Evolutionary conservation across 2,329 filamentous ascomycete species (phyloP).

Genomic region (Sporothrix protearum): DNA sequence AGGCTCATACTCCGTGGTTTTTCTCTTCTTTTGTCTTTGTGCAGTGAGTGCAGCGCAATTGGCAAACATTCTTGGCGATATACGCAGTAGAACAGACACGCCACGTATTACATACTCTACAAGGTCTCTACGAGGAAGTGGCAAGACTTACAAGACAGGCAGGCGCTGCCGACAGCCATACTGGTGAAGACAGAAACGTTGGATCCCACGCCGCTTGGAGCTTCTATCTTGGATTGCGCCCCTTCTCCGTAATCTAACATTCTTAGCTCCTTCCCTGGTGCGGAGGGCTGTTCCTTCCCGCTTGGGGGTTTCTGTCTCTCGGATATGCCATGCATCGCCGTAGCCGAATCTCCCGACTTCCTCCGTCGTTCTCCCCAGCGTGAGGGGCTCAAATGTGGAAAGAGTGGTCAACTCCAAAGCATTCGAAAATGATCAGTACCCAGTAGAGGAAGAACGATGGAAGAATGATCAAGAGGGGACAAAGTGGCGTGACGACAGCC

Average conservation of each 20-base stretch:
- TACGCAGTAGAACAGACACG: neutral
- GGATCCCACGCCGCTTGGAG: neutral
- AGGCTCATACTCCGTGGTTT: neutral
- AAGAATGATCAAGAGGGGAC: neutral
- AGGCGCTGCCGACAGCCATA: neutral
- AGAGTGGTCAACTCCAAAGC: neutral
- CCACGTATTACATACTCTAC: neutral
- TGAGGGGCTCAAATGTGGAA: neutral
- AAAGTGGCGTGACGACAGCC: neutral
- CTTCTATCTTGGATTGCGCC: constrained; percentile 10
- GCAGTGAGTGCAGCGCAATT: too few relatives aligned
- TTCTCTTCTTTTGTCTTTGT: neutral
- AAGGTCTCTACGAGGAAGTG: neutral
- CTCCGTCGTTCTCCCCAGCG: constrained; percentile 21
- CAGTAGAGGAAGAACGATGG: neutral
- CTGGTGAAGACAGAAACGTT: neutral
- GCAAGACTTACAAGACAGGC: neutral
- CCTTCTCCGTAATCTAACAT: neutral
- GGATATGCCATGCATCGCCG: constrained; percentile 14
- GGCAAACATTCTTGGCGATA: neutral
- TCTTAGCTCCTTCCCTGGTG: constrained; percentile 1
- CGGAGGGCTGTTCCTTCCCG: neutral
- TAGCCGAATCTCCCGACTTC: constrained; percentile 30
- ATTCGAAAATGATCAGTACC: too few relatives aligned
- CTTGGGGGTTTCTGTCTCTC: neutral